Base-by-base conservation (phyloP, 1,284 basidiomycete genomes). In the Trichosporon sp. region DNA sequence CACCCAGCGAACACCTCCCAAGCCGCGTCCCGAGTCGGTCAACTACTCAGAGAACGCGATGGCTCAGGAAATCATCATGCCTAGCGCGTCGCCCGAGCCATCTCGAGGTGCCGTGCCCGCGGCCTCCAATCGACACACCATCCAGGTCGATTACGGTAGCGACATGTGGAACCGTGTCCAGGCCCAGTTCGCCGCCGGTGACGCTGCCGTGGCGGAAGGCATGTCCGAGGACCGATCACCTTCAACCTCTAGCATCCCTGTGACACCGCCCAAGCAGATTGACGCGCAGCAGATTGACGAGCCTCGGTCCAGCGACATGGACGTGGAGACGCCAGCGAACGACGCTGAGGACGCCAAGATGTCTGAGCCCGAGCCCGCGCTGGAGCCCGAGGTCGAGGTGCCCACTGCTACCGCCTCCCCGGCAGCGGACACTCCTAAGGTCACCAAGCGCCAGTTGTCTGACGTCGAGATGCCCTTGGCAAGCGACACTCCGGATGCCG, bases 91-190 rank as follows among this genome's bases (percentile, higher is more conserved):
- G 11, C 56, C 56, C 8, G 27, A 60, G 29, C 29, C 56, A 29
- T 60, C 56, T 32, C 29, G 56, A 11, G 29, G 11, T 12, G 15
- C 56, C 32, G 56, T 32, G 18, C 56, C 56, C 13, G 56, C 29
- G 27, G 56, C 56, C 9, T 31, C 56, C 27, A 88, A 89, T 80
- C 84, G 90, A 15, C 93, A 96, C 82, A 96, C 94, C 2, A 92
- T 96, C 51, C 93, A 97, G 81, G 90, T 97, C 68, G 94, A 96
- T 80, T 95, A 95, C 75, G 90, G 90, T 51, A 77, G 75, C 21
- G 80, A 82, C 62, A 69, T 53, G 68, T 72, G 71, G 71, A 67
- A 70, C 34, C 68, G 65, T 12, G 68, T 66, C 29, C 79, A 18
- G 47, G 62, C 62, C 21, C 62, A 63, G 35, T 38, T 42, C 62